These are phyloP conservation scores for Trypanosoma mega DNA, from an alignment of 208 protist genomes.

Conservation along the genomic window DNA sequence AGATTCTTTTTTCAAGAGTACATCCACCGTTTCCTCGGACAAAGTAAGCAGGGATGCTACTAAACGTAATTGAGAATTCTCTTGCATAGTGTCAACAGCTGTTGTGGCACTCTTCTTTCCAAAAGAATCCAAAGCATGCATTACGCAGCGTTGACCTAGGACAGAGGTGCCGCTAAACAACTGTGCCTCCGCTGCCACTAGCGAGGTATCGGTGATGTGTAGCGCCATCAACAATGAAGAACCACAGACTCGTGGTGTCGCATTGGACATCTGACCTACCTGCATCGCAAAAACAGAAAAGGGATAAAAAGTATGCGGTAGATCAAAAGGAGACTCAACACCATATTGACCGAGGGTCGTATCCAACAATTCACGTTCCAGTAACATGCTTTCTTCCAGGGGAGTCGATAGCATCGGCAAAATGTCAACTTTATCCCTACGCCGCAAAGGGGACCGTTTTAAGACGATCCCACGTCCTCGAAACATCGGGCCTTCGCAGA, in stretches of 20 bases:
- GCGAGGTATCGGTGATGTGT: conserved; percentile 25
- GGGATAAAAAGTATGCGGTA: conserved; percentile 21
- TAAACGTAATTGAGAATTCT: neutral
- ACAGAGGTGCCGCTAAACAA: conserved; percentile 34
- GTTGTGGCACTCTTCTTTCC: conserved; percentile 1
- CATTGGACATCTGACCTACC: neutral
- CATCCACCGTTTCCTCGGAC: neutral
- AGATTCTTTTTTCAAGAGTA: neutral
- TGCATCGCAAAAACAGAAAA: conserved; percentile 20
- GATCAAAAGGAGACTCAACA: neutral
- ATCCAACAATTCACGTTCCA: conserved; percentile 16
- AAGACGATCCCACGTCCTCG: neutral
- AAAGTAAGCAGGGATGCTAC: conserved; percentile 11
- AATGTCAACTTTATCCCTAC: neutral
- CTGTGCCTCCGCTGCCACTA: conserved; percentile 18
- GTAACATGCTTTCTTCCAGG: conserved; percentile 15
- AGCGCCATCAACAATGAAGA: conserved; percentile 17
- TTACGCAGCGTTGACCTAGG: conserved; percentile 25
- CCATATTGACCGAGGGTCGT: neutral
- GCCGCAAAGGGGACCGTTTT: conserved; percentile 8
- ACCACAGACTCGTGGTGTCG: neutral
- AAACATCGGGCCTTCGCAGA: conserved; percentile 11
- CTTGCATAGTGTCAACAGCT: neutral
- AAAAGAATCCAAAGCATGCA: conserved; percentile 7
- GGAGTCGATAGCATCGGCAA: neutral